Base-by-base conservation (phyloP, 495 filamentous ascomycete species). In the Articulospora tetracladia region DNA sequence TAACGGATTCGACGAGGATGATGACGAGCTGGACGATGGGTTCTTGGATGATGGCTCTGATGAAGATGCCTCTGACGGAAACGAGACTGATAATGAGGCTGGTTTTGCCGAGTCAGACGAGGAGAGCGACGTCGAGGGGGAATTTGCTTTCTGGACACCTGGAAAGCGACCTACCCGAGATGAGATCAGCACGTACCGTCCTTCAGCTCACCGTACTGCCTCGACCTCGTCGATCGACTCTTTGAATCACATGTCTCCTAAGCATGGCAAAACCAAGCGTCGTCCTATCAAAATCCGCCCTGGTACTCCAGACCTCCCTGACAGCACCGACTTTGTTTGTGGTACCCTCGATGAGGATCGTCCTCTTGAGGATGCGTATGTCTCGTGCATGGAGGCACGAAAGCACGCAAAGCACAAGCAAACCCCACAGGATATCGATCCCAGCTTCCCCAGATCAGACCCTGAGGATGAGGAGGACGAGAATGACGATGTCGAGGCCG, bases 291-390 rank as follows among this genome's bases (percentile, higher is more conserved):
- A 81, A 59, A 86, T 91, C 68, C 88, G 87, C 30, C 80, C 89
- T 48, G 79, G 79, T 15, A 91, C 90, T 0, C 91, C 91, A 12
- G 90, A 96, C 59, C 76, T 98, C 8, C 94, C 94, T 11, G 94
- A 98, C 72, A 96, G 92, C 72, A 97, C 92, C 39, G 95, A 98
- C 71, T 98, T 98, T 68, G 94, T 98, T 24, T 97, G 94, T 68
- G 94, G 94, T 52, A 98, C 94, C 15, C 77, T 98, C 19, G 94
- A 98, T 67, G 94, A 98, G 70, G 94, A 98, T 69, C 87, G 91
- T 53, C 88, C 91, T n/a, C 73, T 98, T 39, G 94, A 98, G 70
- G 88, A 90, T 60, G 93, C 90, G 1, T 98, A 97, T 70, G 83
- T 96, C 50, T 90, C 90, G 12, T 90, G 87, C 63, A 78, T 94